phyloP scores from a whole-genome alignment of 129 eudicot species.

The Chrysanthemum makinoi region DNA sequence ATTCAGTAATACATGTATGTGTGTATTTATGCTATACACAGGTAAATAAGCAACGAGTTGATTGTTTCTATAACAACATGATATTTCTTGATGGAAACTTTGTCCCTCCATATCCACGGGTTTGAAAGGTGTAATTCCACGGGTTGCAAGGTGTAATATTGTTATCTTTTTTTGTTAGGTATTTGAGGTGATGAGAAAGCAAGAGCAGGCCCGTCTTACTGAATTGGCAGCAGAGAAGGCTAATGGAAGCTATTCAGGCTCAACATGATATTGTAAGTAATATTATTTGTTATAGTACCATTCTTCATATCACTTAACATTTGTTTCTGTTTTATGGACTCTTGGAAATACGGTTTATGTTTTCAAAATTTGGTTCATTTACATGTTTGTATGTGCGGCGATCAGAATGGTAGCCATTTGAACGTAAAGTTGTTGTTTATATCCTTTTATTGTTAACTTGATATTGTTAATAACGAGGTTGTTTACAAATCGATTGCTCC shows the following conservation, averaged over 20 bases:
- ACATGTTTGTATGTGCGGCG: too few relatives aligned
- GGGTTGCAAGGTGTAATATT: background rate
- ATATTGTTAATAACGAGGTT: too few relatives aligned
- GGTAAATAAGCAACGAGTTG: background rate
- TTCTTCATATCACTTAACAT: background rate
- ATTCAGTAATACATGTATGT: background rate
- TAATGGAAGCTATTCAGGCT: slow-evolving; percentile 62
- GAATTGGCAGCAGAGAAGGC: slow-evolving; percentile 87
- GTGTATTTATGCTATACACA: background rate
- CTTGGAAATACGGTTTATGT: background rate
- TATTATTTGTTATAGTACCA: background rate
- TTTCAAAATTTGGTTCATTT: too few relatives aligned
- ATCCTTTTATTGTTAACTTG: too few relatives aligned
- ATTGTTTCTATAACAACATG: slow-evolving; percentile 8
- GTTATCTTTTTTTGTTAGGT: slow-evolving; percentile 41
- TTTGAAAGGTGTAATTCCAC: too few relatives aligned
- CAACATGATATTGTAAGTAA: slow-evolving; percentile 70
- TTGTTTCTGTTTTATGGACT: slow-evolving; percentile 5
- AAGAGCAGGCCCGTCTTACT: slow-evolving; percentile 66
- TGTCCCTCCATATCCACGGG: background rate
- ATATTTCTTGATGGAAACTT: background rate
- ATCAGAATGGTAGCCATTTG: too few relatives aligned
- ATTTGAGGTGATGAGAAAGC: slow-evolving; percentile 82
- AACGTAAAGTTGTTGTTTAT: too few relatives aligned
- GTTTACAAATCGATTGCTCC: too few relatives aligned